Conservation (phyloP, 306 rosid genomes). For the Clitoria ternatea region DNA sequence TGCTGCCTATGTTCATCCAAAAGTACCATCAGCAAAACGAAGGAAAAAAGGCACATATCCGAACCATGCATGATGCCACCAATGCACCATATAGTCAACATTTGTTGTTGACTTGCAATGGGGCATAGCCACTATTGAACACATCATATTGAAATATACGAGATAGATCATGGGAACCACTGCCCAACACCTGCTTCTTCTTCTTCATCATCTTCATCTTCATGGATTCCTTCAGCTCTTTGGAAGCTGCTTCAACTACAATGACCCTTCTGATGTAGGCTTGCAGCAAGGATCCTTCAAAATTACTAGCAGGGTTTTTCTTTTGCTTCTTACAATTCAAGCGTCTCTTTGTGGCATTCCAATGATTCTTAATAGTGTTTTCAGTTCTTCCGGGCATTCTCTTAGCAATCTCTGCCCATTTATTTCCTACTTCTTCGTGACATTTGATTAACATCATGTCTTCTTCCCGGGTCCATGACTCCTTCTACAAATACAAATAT, state of each 20-base stretch:
- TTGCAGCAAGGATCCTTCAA: conserved; percentile 20
- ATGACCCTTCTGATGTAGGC: conserved; percentile 34
- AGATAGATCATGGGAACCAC: not conserved
- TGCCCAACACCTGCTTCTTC: not conserved
- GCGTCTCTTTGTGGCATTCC: conserved; percentile 56
- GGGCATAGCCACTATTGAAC: not conserved
- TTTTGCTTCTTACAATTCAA: conserved; percentile 14
- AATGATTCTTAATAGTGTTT: conserved; percentile 59
- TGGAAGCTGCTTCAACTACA: not conserved
- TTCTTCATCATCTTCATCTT: too few species aligned
- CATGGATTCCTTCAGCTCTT: not conserved
- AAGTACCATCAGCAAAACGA: too few species aligned
- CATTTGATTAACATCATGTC: conserved; percentile 40
- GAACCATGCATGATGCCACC: too few species aligned
- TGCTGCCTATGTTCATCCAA: too few species aligned
- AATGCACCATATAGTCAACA: too few species aligned
- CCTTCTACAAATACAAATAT: conserved; percentile 41
- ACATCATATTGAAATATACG: not conserved
- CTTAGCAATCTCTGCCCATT: conserved; percentile 61
- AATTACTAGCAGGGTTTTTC: not conserved
- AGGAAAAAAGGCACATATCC: too few species aligned
- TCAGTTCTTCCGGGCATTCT: conserved; percentile 48
- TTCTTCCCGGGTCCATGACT: conserved; percentile 54
- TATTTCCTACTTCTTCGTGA: conserved; percentile 48
- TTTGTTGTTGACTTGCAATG: too few species aligned